phyloP scores from a whole-genome alignment of 768 basidiomycete genomes.

The Pleurotus ostreatus region DNA sequence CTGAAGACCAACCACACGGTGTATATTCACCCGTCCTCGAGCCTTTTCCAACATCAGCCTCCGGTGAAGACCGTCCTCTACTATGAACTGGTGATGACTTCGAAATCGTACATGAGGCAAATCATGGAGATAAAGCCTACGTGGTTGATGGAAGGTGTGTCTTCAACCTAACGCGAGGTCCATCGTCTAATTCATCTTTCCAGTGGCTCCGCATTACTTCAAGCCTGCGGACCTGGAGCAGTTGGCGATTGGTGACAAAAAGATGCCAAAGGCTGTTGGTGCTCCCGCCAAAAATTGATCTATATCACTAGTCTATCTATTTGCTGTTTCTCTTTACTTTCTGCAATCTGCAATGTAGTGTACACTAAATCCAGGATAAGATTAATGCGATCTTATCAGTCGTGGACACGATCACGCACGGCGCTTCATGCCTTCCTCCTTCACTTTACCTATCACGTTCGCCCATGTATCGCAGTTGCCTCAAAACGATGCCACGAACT shows the following conservation, averaged over 20 bases:
- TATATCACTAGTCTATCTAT: too few species aligned
- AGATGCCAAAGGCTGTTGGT: constrained; percentile 84
- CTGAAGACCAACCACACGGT: constrained; percentile 96
- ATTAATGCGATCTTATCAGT: too few species aligned
- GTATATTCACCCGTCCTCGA: constrained; percentile 94
- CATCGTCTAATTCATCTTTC: not conserved
- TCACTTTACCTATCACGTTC: not conserved
- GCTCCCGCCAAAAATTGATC: constrained; percentile 21
- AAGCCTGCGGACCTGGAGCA: constrained; percentile 81
- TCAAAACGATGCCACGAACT: not conserved
- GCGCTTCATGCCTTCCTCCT: not conserved
- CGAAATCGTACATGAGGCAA: constrained; percentile 96
- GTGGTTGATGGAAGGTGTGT: constrained; percentile 87
- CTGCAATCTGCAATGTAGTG: too few species aligned
- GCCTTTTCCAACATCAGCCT: constrained; percentile 93
- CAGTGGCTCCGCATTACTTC: constrained; percentile 97
- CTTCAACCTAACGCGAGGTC: too few species aligned
- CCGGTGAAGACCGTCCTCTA: constrained; percentile 88
- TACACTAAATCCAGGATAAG: too few species aligned
- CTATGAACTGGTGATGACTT: constrained; percentile 96
- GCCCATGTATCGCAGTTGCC: not conserved
- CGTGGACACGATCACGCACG: too few species aligned
- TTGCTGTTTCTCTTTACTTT: too few species aligned
- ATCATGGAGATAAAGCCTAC: constrained; percentile 97
- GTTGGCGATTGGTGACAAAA: constrained; percentile 77